Base-by-base conservation (phyloP, 257 asterid species). In the Primulina eburnea region DNA sequence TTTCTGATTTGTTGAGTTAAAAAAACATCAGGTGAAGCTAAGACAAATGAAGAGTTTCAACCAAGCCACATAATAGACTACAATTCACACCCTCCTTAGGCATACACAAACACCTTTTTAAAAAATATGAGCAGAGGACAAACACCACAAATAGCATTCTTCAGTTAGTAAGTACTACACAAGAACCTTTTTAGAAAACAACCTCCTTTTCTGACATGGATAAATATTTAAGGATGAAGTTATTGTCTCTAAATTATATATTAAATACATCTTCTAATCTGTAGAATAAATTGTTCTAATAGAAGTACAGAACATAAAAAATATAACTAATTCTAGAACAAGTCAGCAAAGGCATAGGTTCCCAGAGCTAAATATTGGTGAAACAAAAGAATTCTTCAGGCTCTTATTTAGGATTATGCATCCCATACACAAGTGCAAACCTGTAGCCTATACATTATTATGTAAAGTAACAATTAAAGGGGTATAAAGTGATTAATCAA, bases 21-120 rank as follows among this genome's bases (percentile, higher is more conserved):
- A 29, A 43, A 43, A 40, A n/a, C 8, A 21, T 67, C 62, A 43
- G 35, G 55, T 40, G 63, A 73, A 65, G 65, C 67, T 33, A 61
- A 69, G 32, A 11, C 17, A 60, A 60, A 21, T 21, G 24, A 60
- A 67, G 29, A 57, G 20, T 37, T 68, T 61, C 6, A 12, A 38
- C 38, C 63, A 58, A 38, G 11, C 50, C 61, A 33, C 26, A 69
- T 10, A 26, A 70, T 34, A 30, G 5, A 74, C 30, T 40, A 59
- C 55, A 65, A 60, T 26, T 35, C 33, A 30, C 14, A 37, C 40
- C 50, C 29, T 57, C 60, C 35, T 17, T 29, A 60, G 38, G 58
- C 24, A 43, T 43, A 20, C 40, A 61, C 62, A 50, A 14, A 50
- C 20, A 14, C 20, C 56, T 50, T 14, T 50, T 5, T 50, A 0